phyloP scores from a whole-genome alignment of 208 protist genomes.

The Trypanosoma mega region DNA sequence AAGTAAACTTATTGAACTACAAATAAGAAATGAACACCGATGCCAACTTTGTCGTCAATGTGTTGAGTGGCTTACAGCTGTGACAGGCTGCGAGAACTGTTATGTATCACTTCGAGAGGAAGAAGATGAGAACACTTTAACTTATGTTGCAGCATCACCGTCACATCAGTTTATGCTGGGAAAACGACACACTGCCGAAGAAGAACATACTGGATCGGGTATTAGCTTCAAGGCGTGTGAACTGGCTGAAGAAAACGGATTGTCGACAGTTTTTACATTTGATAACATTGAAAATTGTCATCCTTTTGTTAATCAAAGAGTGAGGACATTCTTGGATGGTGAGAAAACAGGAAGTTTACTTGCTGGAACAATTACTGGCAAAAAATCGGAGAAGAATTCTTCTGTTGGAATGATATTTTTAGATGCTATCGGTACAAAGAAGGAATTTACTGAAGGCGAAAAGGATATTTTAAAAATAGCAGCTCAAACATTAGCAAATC shows the following conservation, averaged over 20 bases:
- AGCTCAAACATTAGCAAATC: constrained; percentile 36
- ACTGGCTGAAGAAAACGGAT: neutral
- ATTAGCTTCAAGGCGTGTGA: constrained; percentile 38
- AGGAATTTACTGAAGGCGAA: constrained; percentile 36
- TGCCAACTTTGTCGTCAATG: constrained; percentile 44
- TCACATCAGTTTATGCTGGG: constrained; percentile 46
- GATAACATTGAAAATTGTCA: constrained; percentile 23
- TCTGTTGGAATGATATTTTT: constrained; percentile 49
- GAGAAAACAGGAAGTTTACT: constrained; percentile 36
- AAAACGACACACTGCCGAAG: constrained; percentile 22
- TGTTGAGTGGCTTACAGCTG: constrained; percentile 47
- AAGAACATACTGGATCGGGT: constrained; percentile 29
- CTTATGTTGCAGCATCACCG: constrained; percentile 37
- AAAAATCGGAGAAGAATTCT: constrained; percentile 9
- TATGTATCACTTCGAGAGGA: constrained; percentile 36
- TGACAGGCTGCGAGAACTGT: constrained; percentile 39
- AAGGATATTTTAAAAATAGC: constrained; percentile 40
- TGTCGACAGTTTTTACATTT: constrained; percentile 18
- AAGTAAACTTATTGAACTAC: constrained; percentile 10
- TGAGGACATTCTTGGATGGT: constrained; percentile 30
- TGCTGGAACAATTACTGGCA: constrained; percentile 32
- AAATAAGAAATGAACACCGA: constrained; percentile 22
- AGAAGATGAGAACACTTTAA: constrained; percentile 10
- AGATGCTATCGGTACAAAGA: constrained; percentile 39
- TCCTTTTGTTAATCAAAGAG: constrained; percentile 17